Base-by-base conservation (phyloP, 1,284 basidiomycete species). In the Xerocomus nothofagi region DNA sequence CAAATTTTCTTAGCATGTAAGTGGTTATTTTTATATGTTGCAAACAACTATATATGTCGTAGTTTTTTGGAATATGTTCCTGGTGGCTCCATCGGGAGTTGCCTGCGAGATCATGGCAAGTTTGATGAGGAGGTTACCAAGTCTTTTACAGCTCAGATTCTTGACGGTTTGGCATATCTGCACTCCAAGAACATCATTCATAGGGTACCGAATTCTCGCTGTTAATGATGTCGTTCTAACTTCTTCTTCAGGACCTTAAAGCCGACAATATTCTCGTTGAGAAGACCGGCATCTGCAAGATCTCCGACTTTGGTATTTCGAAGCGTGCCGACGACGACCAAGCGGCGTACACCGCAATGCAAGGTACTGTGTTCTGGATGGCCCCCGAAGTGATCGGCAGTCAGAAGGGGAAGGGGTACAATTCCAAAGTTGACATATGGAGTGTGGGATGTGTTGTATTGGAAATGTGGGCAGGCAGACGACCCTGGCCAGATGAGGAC, bases 361-460 rank as follows among this genome's bases (percentile, higher is more conserved):
- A 94, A 70, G 97, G 97, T 17, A 95, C 93, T 15, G 89, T 98
- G 40, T 99, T 98, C 70, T 99, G 97, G 92, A 99, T 99, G 96
- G 96, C 97, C 7, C 97, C 96, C 1, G 96, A 99, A 73, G 93
- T 99, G 32, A 83, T 96, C 52, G 82, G 90, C 54, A 84, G 86
- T 30, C 83, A 89, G 62, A 84, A 86, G 61, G 63, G 66, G 23
- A 86, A 86, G 57, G 86, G 92, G 0, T 99, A 99, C 69, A 93
- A 91, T 59, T 93, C 89, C 60, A 99, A 99, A 72, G 88, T 98
- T 31, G 97, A 99, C 66, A 98, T 99, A 57, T 99, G 96, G 97
- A 93, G 91, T 66, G 80, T 99, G 4, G 96, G 96, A 1, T 99
- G 96, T 72, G 92, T 99, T 14, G 90, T 97, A 4, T 77, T 98